Evolutionary conservation across 1,139 yeast species (phyloP).

Genomic region (Wickerhamiella pararugosa): DNA sequence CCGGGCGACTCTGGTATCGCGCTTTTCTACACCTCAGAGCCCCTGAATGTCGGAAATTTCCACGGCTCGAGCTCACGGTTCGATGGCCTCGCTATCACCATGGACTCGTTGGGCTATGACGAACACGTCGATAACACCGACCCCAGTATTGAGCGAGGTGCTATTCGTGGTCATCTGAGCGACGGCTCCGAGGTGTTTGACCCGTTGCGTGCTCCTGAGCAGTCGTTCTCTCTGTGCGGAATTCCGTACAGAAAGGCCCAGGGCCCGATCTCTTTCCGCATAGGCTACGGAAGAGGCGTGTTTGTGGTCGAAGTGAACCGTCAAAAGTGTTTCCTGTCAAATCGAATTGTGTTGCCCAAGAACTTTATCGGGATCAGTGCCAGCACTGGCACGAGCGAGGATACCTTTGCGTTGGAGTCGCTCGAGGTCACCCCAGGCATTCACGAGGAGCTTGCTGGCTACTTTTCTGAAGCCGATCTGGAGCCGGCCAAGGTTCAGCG

Average conservation of each 20-base stretch:
- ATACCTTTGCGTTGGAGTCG: constrained; percentile 20
- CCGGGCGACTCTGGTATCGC: constrained; percentile 25
- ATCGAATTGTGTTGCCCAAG: constrained; percentile 22
- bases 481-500: constrained; percentile 9
- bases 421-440: constrained; percentile 11
- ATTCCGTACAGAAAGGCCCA: constrained; percentile 25
- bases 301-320: constrained; percentile 27
- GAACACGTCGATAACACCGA: constrained; percentile 12
- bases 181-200: constrained; percentile 22
- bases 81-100: constrained; percentile 28
- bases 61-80: constrained; percentile 26
- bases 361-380: constrained; percentile 27
- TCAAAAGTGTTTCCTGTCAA: constrained; percentile 25
- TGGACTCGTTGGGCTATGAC: constrained; percentile 21
- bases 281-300: constrained; percentile 22
- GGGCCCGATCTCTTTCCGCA: constrained; percentile 18
- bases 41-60: constrained; percentile 22
- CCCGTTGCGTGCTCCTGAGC: constrained; percentile 13
- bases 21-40: constrained; percentile 24
- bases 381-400: constrained; percentile 21
- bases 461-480: constrained; percentile 4
- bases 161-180: constrained; percentile 28
- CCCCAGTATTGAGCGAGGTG: constrained; percentile 17
- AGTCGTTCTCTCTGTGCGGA: constrained; percentile 26
- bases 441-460: constrained; percentile 7